Evolutionary conservation across 192 early-diverging fungal species (phyloP).

Genomic region (Podochytrium sp.): DNA sequence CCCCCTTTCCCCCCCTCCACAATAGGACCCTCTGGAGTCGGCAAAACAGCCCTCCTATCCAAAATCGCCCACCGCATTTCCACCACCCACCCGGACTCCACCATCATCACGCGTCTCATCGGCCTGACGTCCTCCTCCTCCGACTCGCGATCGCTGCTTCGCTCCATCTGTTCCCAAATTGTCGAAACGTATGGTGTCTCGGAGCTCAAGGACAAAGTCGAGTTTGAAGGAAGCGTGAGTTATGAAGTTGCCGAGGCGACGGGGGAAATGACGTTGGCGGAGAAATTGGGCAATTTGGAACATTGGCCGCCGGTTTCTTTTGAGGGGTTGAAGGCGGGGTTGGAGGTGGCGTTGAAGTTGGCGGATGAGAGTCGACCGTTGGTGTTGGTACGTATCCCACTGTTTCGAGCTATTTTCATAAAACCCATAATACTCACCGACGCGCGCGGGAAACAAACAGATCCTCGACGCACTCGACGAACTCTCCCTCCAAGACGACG

Average conservation of each 20-base stretch:
- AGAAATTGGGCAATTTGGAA: constrained; percentile 32
- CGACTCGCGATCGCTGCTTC: constrained; percentile 25
- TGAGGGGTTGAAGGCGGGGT: constrained; percentile 33
- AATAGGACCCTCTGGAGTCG: constrained; percentile 30
- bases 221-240: constrained; percentile 1
- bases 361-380: constrained; percentile 17
- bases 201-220: constrained; percentile 27
- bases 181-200: constrained; percentile 21
- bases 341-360: constrained; percentile 28
- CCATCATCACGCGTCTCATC: constrained; percentile 21
- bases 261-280: constrained; percentile 13
- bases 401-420: no score
- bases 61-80: constrained; percentile 10
- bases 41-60: constrained; percentile 30
- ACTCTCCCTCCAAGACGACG: constrained; percentile 26
- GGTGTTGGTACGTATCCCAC: constrained; percentile 20
- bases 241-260: constrained; percentile 24
- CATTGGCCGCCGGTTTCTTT: constrained; percentile 28
- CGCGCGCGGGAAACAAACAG: no score
- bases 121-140: constrained; percentile 14
- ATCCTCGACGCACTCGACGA: constrained; percentile 32
- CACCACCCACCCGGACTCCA: neutral
- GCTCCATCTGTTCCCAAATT: constrained; percentile 32
- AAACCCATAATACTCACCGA: no score
- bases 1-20: neutral